A percentile compares a stretch with the other conserved stretches of the same genome.
These are phyloP conservation scores for Leptodermis oblonga DNA, from an alignment of 257 asterid species.

Conservation along the genomic window DNA sequence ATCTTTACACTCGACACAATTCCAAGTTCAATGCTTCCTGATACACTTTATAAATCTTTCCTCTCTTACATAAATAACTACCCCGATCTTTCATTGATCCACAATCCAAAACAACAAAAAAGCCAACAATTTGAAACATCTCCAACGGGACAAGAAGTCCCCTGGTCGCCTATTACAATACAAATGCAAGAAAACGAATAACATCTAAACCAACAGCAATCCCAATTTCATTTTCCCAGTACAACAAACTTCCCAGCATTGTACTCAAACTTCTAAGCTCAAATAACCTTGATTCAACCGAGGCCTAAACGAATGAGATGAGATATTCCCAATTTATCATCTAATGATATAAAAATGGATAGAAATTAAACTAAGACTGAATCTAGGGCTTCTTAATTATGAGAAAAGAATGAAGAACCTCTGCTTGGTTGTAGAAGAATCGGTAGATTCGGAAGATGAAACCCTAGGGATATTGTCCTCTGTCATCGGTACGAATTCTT, in stretches of 20 bases:
- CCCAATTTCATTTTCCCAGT: background rate
- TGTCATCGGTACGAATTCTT: conserved; percentile 40
- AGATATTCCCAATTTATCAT: background rate
- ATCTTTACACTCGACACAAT: background rate
- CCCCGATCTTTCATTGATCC: background rate
- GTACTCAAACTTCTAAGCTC: background rate
- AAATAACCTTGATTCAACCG: no score
- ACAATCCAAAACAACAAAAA: background rate
- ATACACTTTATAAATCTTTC: background rate
- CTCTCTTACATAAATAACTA: background rate
- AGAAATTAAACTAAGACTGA: background rate
- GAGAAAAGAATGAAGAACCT: conserved; percentile 42
- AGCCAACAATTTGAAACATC: background rate
- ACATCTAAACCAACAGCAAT: background rate
- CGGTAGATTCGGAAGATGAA: conserved; percentile 52
- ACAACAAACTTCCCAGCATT: no score
- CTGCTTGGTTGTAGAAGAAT: conserved; percentile 61
- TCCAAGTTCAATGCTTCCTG: background rate
- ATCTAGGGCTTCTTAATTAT: background rate
- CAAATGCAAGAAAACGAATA: background rate
- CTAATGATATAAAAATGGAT: background rate
- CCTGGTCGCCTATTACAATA: background rate
- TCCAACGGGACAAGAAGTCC: background rate
- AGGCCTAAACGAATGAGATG: background rate
- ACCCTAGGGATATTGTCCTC: conserved; percentile 64